phyloP scores from a whole-genome alignment of 2,329 filamentous ascomycete species.

The Apiospora sp. region DNA sequence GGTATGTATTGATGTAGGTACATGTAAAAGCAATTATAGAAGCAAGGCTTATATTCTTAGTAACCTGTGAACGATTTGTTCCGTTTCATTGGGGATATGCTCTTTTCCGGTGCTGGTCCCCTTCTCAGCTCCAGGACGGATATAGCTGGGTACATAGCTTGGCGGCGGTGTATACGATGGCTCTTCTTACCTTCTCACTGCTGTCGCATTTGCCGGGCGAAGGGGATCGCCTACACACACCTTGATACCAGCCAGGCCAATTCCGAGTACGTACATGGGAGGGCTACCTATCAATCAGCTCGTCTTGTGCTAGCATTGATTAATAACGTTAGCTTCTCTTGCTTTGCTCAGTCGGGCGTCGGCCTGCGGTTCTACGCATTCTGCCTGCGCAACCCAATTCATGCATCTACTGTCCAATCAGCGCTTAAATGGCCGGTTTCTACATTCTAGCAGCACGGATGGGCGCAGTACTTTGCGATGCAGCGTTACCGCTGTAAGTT shows the following conservation, averaged over 20 bases:
- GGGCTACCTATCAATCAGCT: neutral
- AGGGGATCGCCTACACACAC: neutral
- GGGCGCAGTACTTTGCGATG: conserved; percentile 20
- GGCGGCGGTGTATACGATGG: conserved; percentile 7
- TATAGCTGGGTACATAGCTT: conserved; percentile 5
- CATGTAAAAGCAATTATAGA: conserved; percentile 30
- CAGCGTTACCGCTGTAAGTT: conserved; percentile 13
- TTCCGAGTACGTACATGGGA: neutral
- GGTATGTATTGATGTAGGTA: conserved; percentile 36
- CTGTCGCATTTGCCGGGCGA: conserved; percentile 10
- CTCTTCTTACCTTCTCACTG: neutral
- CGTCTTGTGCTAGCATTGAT: neutral
- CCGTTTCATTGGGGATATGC: conserved; percentile 14
- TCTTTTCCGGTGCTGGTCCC: conserved; percentile 8
- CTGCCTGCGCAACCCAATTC: conserved; percentile 21
- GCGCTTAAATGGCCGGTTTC: neutral
- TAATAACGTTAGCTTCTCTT: neutral
- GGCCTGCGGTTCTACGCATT: conserved; percentile 10
- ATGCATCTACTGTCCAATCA: conserved; percentile 17
- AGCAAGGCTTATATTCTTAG: conserved; percentile 19
- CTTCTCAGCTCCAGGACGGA: neutral
- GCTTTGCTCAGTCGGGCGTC: conserved; percentile 10
- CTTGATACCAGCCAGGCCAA: neutral
- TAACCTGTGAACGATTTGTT: conserved; percentile 1
- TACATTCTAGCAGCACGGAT: conserved; percentile 14